These are phyloP conservation scores for Verticillium tricorpus DNA, from an alignment of 2,329 filamentous ascomycete species.

Conservation along the genomic window DNA sequence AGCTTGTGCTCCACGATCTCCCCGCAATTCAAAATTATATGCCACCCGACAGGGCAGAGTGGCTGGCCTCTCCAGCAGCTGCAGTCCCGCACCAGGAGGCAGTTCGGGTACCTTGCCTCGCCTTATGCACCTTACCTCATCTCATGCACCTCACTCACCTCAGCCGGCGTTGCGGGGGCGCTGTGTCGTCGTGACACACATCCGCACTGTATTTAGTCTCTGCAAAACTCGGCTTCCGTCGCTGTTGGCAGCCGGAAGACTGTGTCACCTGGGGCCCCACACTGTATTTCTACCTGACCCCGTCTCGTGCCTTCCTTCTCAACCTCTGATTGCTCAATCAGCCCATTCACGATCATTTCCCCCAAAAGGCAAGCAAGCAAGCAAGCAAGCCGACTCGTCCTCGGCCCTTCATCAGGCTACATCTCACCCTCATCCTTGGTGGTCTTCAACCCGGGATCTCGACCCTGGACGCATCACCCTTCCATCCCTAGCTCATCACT, in stretches of 20 bases:
- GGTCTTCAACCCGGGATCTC: background rate
- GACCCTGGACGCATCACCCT: background rate
- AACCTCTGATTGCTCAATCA: background rate
- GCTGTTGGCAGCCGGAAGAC: background rate
- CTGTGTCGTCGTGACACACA: too few species aligned
- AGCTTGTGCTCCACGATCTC: too few species aligned
- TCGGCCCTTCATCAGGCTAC: background rate
- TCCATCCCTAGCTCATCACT: background rate
- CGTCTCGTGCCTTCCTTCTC: background rate
- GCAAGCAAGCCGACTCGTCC: background rate
- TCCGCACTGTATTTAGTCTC: too few species aligned
- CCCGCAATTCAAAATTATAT: too few species aligned
- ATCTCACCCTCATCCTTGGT: background rate
- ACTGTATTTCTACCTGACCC: background rate
- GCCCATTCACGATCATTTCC: background rate
- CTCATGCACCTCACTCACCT: too few species aligned
- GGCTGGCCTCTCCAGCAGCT: too few species aligned
- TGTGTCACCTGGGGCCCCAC: background rate
- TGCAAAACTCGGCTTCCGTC: background rate
- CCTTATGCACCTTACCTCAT: too few species aligned
- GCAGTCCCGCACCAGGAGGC: too few species aligned
- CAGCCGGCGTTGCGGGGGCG: too few species aligned
- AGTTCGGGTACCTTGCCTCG: too few species aligned
- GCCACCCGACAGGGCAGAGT: too few species aligned
- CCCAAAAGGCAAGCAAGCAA: background rate